A percentile compares a stretch with the other conserved stretches of the same genome.
phyloP scores from a whole-genome alignment of 106 monocot species.

The Dioscorea alata region DNA sequence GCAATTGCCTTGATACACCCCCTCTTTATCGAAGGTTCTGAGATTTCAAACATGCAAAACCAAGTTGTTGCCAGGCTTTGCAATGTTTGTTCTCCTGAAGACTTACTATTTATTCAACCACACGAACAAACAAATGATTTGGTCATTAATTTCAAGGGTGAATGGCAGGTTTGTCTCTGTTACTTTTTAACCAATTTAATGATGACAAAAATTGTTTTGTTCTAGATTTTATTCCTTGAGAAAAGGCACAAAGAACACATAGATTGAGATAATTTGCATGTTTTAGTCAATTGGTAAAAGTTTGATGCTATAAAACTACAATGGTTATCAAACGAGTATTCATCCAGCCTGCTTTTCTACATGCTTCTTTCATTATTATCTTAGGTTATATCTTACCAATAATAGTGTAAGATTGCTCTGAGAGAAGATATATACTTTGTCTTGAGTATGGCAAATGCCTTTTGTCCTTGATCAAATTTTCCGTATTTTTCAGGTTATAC shows the following conservation, averaged over 20 bases:
- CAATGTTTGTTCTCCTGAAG: constrained; percentile 52
- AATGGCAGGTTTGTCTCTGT: constrained; percentile 56
- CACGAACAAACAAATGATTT: constrained; percentile 28
- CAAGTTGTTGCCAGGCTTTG: constrained; percentile 39
- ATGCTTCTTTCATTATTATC: too few relatives aligned
- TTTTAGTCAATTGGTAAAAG: too few relatives aligned
- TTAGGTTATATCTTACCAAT: too few relatives aligned
- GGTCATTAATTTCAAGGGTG: constrained; percentile 48
- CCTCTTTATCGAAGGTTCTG: constrained; percentile 46
- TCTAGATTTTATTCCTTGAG: too few relatives aligned
- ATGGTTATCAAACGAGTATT: too few relatives aligned
- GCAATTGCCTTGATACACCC: constrained; percentile 67
- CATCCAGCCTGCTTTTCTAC: too few relatives aligned
- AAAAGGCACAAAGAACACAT: too few relatives aligned
- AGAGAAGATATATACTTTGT: not conserved
- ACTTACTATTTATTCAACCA: constrained; percentile 39
- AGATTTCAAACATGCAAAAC: constrained; percentile 36
- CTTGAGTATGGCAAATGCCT: not conserved
- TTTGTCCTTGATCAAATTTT: not conserved
- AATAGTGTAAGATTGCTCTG: not conserved
- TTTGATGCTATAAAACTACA: too few relatives aligned
- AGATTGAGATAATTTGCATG: too few relatives aligned
- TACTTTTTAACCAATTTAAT: not conserved
- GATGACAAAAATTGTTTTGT: too few relatives aligned
- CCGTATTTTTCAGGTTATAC: constrained; percentile 53